Percentiles rank a stretch among this genome's conserved stretches.
Evolutionary conservation across 257 asterid genomes (phyloP).

Genomic region (Solanum pinnatisectum): DNA sequence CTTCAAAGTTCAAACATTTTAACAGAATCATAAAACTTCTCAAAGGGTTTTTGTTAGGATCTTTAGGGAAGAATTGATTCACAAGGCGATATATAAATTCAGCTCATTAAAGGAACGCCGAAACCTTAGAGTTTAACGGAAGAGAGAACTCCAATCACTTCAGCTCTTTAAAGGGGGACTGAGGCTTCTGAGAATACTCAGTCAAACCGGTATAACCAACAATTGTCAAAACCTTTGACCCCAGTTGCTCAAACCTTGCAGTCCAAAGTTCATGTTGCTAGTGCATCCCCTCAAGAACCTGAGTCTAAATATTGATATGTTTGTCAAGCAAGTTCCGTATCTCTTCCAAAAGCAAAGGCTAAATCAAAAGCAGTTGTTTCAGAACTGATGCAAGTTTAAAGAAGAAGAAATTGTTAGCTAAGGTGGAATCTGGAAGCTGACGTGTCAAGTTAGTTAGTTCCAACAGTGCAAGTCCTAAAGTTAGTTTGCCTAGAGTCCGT

Average conservation of each 20-base stretch:
- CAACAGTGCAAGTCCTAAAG: neutral
- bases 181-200: conserved; percentile 7
- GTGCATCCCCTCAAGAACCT: conserved; percentile 7
- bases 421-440: conserved; percentile 29
- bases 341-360: conserved; percentile 25
- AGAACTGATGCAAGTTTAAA: conserved; percentile 26
- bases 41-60: too few relatives aligned
- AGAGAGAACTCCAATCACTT: too few relatives aligned
- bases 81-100: too few relatives aligned
- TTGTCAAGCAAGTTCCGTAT: conserved; percentile 2
- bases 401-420: conserved; percentile 36
- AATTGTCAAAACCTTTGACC: conserved; percentile 3
- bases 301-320: conserved; percentile 6
- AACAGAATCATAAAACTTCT: too few relatives aligned
- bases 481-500: too few relatives aligned
- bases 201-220: conserved; percentile 12
- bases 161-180: neutral
- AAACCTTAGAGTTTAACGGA: too few relatives aligned
- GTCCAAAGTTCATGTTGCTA: conserved; percentile 13
- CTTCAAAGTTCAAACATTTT: too few relatives aligned
- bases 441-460: neutral
- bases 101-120: too few relatives aligned
- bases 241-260: conserved; percentile 11
- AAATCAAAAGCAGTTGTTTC: conserved; percentile 13
- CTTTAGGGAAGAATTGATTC: too few relatives aligned